phyloP scores from a whole-genome alignment of 1,284 basidiomycete species.

The Apiotrichum sp. region DNA sequence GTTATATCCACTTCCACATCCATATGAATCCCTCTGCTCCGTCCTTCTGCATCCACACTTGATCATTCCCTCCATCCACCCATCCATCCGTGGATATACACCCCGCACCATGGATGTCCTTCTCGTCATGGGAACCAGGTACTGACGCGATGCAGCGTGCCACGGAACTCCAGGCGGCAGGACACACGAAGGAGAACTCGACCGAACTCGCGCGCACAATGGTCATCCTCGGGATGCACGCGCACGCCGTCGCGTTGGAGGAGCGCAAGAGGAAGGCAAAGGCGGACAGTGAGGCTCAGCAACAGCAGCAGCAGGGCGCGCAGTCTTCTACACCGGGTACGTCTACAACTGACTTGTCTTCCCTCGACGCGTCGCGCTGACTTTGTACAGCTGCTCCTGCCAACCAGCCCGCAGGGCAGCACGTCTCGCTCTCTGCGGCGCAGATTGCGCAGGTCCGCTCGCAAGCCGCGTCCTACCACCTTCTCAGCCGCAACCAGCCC shows the following conservation, averaged over 20 bases:
- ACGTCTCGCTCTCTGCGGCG: slow-evolving; percentile 62
- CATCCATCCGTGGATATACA: too few relatives aligned
- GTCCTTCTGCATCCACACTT: too few relatives aligned
- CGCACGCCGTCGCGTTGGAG: slow-evolving; percentile 30
- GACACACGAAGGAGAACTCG: slow-evolving; percentile 36
- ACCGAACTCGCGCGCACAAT: slow-evolving; percentile 32
- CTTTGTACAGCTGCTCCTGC: slow-evolving; percentile 11
- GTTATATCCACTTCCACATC: neutral
- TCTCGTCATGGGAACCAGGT: neutral
- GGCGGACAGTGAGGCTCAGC: slow-evolving; percentile 6
- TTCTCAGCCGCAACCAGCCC: slow-evolving; percentile 69
- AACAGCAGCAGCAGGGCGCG: neutral
- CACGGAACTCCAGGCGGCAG: slow-evolving; percentile 35
- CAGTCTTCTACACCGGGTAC: slow-evolving; percentile 10
- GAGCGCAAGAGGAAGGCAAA: slow-evolving; percentile 16
- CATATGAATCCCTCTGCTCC: too few relatives aligned
- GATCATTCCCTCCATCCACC: too few relatives aligned
- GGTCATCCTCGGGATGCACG: slow-evolving; percentile 35
- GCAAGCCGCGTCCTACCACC: slow-evolving; percentile 86
- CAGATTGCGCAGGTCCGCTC: slow-evolving; percentile 79
- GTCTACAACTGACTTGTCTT: neutral
- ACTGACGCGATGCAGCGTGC: slow-evolving; percentile 25
- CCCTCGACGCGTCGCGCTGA: neutral
- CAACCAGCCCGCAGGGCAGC: slow-evolving; percentile 16
- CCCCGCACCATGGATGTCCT: too few relatives aligned